Base-by-base conservation (phyloP, 495 filamentous ascomycete genomes). In the Pseudevernia furfuracea region DNA sequence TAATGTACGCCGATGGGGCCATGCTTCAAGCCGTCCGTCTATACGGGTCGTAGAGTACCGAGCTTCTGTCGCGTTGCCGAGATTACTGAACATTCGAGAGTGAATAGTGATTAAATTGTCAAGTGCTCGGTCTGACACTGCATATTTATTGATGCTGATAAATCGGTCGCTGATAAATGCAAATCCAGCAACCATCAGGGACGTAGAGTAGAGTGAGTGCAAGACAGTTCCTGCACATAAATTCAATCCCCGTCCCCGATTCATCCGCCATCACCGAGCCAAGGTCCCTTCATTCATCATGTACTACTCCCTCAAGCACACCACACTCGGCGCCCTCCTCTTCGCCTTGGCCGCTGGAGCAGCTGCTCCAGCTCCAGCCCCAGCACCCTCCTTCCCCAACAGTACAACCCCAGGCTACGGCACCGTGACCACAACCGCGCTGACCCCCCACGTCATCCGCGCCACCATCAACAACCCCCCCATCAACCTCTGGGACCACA, bases 381-480 rank as follows among this genome's bases (percentile, higher is more conserved):
- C 23, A n/a, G 34, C 32, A 8, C 34, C 12, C 12, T 58, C 17
- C 9, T 12, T 4, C 12, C 34, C 56, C 56, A 23, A 58, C 43
- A 58, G 32, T 3, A 23, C 57, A 8, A 28, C 57, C 19, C 57
- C 36, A 39, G 57, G 36, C 34, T 25, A 59, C 57, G 57, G 36
- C 6, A 59, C 57, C 57, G 21, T 59, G 12, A 59, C 19, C 36
- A 59, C 36, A 6, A 39, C 5, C 19, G 17, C 36, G n/a, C 46
- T 49, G 14, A 41, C 10, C 56, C 41, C 34, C 30, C 32, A 36
- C 59, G 39, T 66, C 12, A 55, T 38, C 63, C 63, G 57, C 30
- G 58, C 48, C 43, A 36, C 36, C 10, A 66, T 66, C 63, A 61
- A 66, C 46, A 66, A 60, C 32, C 63, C 63, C 17, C 63, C 63